A percentile compares a stretch with the other conserved stretches of the same genome.
Evolutionary conservation across 768 basidiomycete species (phyloP).

Genomic region (Cystobasidium tubakii): DNA sequence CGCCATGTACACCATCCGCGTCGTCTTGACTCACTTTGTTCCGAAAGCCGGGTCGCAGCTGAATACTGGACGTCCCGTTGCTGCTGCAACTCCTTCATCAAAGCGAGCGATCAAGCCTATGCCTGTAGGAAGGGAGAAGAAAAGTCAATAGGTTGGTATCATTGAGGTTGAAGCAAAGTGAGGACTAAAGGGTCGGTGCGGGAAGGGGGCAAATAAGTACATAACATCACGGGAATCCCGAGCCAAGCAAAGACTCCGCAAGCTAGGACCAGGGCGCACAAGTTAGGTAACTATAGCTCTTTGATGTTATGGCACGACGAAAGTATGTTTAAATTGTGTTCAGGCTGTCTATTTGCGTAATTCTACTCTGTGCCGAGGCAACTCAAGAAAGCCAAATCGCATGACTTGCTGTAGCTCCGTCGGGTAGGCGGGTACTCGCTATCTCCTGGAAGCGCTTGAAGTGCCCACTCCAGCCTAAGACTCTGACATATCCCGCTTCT

Average conservation of each 20-base stretch:
- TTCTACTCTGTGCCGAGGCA: not conserved
- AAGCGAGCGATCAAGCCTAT: slow-evolving; percentile 15
- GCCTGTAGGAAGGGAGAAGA: slow-evolving; percentile 29
- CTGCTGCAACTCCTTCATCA: slow-evolving; percentile 4
- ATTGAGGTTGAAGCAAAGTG: no score
- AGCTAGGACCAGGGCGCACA: no score
- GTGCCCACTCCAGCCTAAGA: slow-evolving; percentile 22
- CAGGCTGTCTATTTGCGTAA: not conserved
- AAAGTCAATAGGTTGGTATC: slow-evolving; percentile 34
- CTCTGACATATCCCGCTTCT: slow-evolving; percentile 23
- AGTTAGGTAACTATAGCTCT: no score
- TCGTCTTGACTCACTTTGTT: slow-evolving; percentile 15
- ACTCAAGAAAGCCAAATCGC: slow-evolving; percentile 29
- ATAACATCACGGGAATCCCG: no score
- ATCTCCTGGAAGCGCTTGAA: slow-evolving; percentile 26
- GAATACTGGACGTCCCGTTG: not conserved
- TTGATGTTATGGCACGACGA: no score
- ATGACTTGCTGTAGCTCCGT: slow-evolving; percentile 30
- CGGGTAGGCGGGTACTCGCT: slow-evolving; percentile 10
- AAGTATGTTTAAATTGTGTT: no score
- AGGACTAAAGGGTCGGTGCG: no score
- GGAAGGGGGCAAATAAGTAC: no score
- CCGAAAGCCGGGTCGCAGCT: not conserved
- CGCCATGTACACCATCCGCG: slow-evolving; percentile 31
- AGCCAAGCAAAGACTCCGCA: no score